A percentile compares a stretch with the other conserved stretches of the same genome.
These are phyloP conservation scores for Trametes polyzona DNA, from an alignment of 1,284 basidiomycete species.

Conservation along the genomic window DNA sequence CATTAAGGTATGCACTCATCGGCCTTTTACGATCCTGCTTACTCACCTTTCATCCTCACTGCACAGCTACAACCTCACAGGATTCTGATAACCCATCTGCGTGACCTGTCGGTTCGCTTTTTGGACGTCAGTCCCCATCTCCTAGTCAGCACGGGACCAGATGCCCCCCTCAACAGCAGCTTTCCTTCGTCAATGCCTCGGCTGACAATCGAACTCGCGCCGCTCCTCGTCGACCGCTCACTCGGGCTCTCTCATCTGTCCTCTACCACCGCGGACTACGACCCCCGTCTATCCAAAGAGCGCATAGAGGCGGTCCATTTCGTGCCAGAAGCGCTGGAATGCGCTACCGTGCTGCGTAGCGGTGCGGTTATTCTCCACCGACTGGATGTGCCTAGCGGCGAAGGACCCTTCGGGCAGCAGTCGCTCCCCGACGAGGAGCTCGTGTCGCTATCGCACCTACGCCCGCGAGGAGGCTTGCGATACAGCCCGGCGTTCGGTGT, in stretches of 20 bases:
- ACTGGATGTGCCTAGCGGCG: constrained; percentile 42
- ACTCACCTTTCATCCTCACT: not conserved
- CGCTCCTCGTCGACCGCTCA: constrained; percentile 50
- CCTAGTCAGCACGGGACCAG: constrained; percentile 49
- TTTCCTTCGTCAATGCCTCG: constrained; percentile 66
- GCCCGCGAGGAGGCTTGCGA: constrained; percentile 42
- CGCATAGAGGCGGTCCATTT: constrained; percentile 60
- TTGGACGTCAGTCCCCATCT: constrained; percentile 73
- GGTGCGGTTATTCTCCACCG: constrained; percentile 73
- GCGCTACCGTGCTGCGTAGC: constrained; percentile 60
- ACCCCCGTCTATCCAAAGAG: constrained; percentile 27
- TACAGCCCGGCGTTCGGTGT: constrained; percentile 70
- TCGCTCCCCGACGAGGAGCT: constrained; percentile 50
- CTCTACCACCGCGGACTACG: constrained; percentile 29
- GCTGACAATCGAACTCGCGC: constrained; percentile 63
- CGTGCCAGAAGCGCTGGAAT: constrained; percentile 69
- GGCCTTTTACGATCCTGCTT: not conserved
- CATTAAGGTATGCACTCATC: constrained; percentile 46
- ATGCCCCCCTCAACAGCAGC: constrained; percentile 49
- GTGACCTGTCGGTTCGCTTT: constrained; percentile 69
- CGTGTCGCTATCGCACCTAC: constrained; percentile 50
- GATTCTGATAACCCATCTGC: constrained; percentile 68
- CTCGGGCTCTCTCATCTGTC: constrained; percentile 40
- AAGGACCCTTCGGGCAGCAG: constrained; percentile 22
- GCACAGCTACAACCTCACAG: constrained; percentile 66